Conservation (phyloP, 768 basidiomycete species). For the Stropharia rugosoannulata region DNA sequence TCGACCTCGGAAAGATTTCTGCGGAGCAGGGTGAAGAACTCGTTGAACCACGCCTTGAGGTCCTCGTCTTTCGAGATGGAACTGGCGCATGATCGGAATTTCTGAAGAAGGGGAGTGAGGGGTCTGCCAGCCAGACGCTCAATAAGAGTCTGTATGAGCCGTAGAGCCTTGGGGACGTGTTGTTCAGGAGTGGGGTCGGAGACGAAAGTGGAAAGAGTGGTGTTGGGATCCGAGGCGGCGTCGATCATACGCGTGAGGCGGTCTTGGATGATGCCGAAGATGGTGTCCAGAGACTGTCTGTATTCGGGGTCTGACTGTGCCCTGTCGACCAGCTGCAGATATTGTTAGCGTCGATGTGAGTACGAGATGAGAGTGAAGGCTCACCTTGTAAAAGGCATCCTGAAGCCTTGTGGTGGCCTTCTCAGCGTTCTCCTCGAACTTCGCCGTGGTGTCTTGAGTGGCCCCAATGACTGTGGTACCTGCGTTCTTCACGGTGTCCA, state of each 20-base stretch:
- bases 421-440: constrained; percentile 43
- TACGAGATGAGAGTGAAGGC: background rate
- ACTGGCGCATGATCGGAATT: constrained; percentile 40
- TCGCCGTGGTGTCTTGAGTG: constrained; percentile 40
- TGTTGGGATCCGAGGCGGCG: constrained; percentile 41
- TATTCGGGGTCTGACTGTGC: constrained; percentile 64
- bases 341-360: background rate
- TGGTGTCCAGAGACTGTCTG: constrained; percentile 51
- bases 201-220: constrained; percentile 55
- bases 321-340: constrained; percentile 55
- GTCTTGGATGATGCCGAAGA: constrained; percentile 57
- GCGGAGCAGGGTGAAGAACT: constrained; percentile 46
- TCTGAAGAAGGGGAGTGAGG: constrained; percentile 46
- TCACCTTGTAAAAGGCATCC: constrained; percentile 54
- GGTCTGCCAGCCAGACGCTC: constrained; percentile 54
- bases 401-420: constrained; percentile 44
- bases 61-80: constrained; percentile 54
- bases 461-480: constrained; percentile 59
- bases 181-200: constrained; percentile 63
- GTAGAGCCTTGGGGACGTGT: constrained; percentile 54
- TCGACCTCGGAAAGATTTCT: constrained; percentile 48
- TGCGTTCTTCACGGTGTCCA: constrained; percentile 60
- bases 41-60: constrained; percentile 54
- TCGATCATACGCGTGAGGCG: constrained; percentile 56
- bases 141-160: constrained; percentile 42